Evolutionary conservation across 305 asterid genomes (phyloP).

Genomic region (Salvia sclarea): DNA sequence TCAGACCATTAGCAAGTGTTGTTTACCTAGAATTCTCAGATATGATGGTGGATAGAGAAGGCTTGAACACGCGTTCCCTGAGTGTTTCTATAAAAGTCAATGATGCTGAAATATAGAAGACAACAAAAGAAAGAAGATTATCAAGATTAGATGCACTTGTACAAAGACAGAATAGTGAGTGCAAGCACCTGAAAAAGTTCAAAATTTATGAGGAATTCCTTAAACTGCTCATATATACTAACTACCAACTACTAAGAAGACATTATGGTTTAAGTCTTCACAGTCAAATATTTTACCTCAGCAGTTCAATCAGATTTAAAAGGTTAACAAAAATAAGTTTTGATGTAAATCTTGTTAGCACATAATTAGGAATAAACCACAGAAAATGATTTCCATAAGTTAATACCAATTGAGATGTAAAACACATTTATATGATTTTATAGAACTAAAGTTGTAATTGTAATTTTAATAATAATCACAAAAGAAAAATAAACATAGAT

Average conservation of each 20-base stretch:
- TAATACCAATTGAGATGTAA: no score
- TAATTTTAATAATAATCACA: no score
- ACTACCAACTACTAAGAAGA: conserved; percentile 10
- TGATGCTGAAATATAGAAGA: conserved; percentile 65
- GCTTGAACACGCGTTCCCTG: conserved; percentile 94
- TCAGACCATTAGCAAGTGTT: conserved; percentile 20
- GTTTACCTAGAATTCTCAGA: conserved; percentile 69
- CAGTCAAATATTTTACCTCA: not conserved
- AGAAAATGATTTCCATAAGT: no score
- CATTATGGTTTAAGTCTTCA: conserved; percentile 12
- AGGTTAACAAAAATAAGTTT: no score
- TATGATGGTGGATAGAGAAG: conserved; percentile 76
- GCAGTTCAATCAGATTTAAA: no score
- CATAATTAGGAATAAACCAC: no score
- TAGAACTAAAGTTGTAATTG: no score
- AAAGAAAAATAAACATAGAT: no score
- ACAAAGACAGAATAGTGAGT: conserved; percentile 10
- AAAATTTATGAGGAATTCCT: not conserved
- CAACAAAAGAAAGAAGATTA: conserved; percentile 22
- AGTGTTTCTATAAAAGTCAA: conserved; percentile 80
- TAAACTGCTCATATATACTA: not conserved
- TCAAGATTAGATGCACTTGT: conserved; percentile 21
- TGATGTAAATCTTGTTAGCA: no score
- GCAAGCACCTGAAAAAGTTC: conserved; percentile 2
- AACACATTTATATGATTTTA: no score